phyloP scores from a whole-genome alignment of 495 filamentous ascomycete genomes.

The Barbatosphaeria neglecta region DNA sequence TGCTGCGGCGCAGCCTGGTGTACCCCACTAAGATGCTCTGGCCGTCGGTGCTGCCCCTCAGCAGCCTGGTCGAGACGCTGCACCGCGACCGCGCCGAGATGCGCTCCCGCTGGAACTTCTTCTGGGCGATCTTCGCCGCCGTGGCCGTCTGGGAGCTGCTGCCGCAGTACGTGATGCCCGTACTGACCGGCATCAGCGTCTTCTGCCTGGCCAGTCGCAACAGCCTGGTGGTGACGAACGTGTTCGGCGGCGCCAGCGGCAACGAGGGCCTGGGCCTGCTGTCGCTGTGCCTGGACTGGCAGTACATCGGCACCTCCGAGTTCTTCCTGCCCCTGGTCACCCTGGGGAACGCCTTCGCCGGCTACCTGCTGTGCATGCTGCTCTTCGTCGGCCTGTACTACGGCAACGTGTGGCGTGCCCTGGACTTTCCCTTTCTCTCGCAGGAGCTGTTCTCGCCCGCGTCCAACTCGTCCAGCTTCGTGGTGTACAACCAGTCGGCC shows the following conservation, averaged over 20 bases:
- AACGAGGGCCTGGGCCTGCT: slow-evolving; percentile 39
- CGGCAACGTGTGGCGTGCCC: slow-evolving; percentile 33
- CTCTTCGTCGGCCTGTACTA: slow-evolving; percentile 30
- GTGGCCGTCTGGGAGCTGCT: slow-evolving; percentile 37
- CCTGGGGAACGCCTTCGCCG: slow-evolving; percentile 26
- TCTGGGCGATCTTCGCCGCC: slow-evolving; percentile 21
- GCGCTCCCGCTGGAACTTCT: slow-evolving; percentile 19
- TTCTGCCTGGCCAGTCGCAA: slow-evolving; percentile 40
- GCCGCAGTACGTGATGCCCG: slow-evolving; percentile 40
- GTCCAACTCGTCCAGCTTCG: slow-evolving; percentile 44
- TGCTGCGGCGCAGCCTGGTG: slow-evolving; percentile 37
- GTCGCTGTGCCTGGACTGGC: slow-evolving; percentile 38
- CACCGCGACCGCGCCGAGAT: slow-evolving; percentile 20
- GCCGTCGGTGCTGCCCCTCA: slow-evolving; percentile 22
- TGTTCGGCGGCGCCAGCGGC: slow-evolving; percentile 41
- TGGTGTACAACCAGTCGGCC: slow-evolving; percentile 38
- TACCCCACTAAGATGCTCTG: slow-evolving; percentile 40
- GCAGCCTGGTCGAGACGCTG: slow-evolving; percentile 27
- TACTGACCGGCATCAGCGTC: slow-evolving; percentile 39
- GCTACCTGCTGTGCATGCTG: slow-evolving; percentile 25
- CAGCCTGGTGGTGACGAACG: slow-evolving; percentile 39
- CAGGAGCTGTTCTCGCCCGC: slow-evolving; percentile 22
- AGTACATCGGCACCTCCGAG: slow-evolving; percentile 31
- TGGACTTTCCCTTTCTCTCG: slow-evolving; percentile 38
- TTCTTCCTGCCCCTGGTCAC: slow-evolving; percentile 22